Evolutionary conservation across 108 stramenopile species (phyloP), one percentile per base, ranked within the genome.

Genomic region (Skeletonema potamos): DNA sequence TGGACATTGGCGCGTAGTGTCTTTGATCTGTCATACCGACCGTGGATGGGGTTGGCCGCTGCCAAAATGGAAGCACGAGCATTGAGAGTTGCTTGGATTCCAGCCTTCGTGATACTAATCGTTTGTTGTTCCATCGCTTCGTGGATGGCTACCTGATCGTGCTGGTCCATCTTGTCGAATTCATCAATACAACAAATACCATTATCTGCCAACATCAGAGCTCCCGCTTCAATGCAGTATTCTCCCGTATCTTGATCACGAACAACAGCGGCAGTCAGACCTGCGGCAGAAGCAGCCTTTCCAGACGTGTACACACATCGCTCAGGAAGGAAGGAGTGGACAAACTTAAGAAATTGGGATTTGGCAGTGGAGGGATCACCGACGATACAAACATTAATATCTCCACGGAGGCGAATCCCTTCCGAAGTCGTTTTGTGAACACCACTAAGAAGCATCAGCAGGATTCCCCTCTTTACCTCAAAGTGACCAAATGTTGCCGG

Each of bases 91-190:
- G 99, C 98, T 71, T 98, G 97, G 39, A 99, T 99, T 56, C 99
- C 99, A 17, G 99, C 98, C 79, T 99, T 99, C 64, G 99, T 98
- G 72, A 99, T 98, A 73, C 90, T 96, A 72, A 99, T 99, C 2
- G 99, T 99, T 83, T 99, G 99, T 71, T 98, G 96, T 86, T 99
- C 97, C 92, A 99, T 97, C 6, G 97, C 97, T 77, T 99, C 98
- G 83, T 99, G 99, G 73, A 97, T 96, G 6, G 94, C 95, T 26
- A 98, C 98, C 86, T 97, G 97, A 81, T 99, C 98, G n/a, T 83
- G 81, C 24, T 73, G 85, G 58, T 98, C 97, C 98, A 99, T 99
- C 83, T 99, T 97, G 58, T 98, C 97, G 58, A 87, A 89, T 56
- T 87, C 86, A 56, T 98, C 98, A 66, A 99, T 99, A 82, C 98